Percentiles rank a stretch among this genome's conserved stretches.
Conservation (phyloP, 257 asterid genomes). For the Plantago elongata region DNA sequence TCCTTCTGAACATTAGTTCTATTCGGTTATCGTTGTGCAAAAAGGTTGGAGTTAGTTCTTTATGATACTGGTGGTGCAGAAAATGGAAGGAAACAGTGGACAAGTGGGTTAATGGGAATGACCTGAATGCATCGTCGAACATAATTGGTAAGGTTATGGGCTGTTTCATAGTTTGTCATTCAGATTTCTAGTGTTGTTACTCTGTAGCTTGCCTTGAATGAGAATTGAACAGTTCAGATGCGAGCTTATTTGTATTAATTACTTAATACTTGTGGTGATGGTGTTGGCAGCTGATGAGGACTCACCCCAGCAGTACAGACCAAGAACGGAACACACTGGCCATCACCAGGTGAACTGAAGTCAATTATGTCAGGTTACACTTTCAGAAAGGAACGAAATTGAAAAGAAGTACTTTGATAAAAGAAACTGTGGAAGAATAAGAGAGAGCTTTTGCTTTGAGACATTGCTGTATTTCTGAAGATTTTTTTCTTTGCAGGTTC, state of each 20-base stretch:
- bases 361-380: constrained; percentile 24
- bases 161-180: neutral
- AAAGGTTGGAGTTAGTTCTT: neutral
- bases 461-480: constrained; percentile 20
- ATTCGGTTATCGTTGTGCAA: neutral
- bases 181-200: neutral
- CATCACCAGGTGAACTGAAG: constrained; percentile 71
- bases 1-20: neutral
- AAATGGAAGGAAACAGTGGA: constrained; percentile 96
- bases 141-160: constrained; percentile 47
- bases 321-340: constrained; percentile 64
- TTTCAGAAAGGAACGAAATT: constrained; percentile 2
- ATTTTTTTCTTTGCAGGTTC: constrained; percentile 53
- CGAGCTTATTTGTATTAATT: constrained; percentile 26
- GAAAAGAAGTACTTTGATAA: neutral
- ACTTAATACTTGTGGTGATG: constrained; percentile 38
- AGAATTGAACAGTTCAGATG: constrained; percentile 20
- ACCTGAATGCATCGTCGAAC: constrained; percentile 48
- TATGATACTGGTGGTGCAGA: constrained; percentile 36
- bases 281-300: constrained; percentile 87
- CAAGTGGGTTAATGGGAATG: constrained; percentile 83
- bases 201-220: constrained; percentile 5
- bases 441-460: constrained; percentile 9
- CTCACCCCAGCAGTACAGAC: constrained; percentile 80
- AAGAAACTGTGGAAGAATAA: constrained; percentile 7